Base-by-base conservation (phyloP, 306 rosid species). In the Pterocarpus macrocarpus region DNA sequence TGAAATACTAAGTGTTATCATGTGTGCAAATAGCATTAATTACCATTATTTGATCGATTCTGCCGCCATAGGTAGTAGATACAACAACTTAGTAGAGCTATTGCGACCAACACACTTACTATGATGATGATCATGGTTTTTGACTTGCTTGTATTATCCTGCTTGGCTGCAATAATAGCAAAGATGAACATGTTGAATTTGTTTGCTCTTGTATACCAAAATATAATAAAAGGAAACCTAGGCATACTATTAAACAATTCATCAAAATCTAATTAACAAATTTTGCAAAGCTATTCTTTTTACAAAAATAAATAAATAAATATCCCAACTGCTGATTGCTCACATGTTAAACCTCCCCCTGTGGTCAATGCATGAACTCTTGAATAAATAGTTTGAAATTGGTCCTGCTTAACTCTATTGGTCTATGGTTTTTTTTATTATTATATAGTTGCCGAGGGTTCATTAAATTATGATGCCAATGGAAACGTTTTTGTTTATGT, bases 61-160 rank as follows among this genome's bases (percentile, higher is more conserved):
- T 16, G 1, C 14, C 50, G 32, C 76, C 85, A 33, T 15, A 76
- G 35, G 67, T 22, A 76, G 67, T 69, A 85, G 61, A 71, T 44
- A 56, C 36, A 63, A 3, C 14, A 43, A 69, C 79, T 56, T 32
- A 85, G 30, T 41, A 85, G 56, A 80, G 43, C 72, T 45, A 80
- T 4, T 70, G 80, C 76, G n/a, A 70, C 85, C 59, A 76, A 44
- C 57, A 75, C 82, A 76, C 49, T 35, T 5, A 76, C 66, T 4
- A 80, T 28, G 64, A 1, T 57, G 58, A 71, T 76, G 47, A 85
- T 80, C 45, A 56, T 36, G 4, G 66, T 45, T 36, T 30, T 80
- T 45, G 82, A 63, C n/a, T 64, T 80, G 16, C 39, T 64, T 57
- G 71, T 55, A 64, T 38, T 55, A 47, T 80, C 76, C 8, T 80